Percentiles rank a stretch among this genome's conserved stretches.
Conservation (phyloP, 768 basidiomycete genomes). For the Serendipita sp. region DNA sequence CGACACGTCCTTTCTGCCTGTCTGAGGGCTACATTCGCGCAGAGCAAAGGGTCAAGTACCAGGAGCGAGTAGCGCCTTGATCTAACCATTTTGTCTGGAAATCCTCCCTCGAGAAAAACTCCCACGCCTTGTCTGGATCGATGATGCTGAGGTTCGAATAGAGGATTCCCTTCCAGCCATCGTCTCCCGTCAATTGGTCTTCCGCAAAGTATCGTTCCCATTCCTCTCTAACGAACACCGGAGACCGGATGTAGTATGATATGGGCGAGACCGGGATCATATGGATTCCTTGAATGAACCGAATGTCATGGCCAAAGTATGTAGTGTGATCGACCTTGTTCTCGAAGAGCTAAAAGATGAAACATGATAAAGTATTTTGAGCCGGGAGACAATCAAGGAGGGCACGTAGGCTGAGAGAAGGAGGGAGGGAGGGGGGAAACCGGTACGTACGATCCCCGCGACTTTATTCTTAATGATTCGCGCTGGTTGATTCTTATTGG, state of each 20-base stretch:
- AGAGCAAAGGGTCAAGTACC: background rate
- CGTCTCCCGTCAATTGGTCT: background rate
- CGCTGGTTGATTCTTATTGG: conserved; percentile 8
- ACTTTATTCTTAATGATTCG: conserved; percentile 5
- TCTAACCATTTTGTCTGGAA: background rate
- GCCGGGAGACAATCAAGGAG: no score
- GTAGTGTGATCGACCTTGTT: conserved; percentile 10
- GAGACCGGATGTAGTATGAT: background rate
- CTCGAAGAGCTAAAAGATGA: conserved; percentile 5
- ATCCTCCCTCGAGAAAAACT: background rate
- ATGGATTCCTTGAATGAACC: conserved; percentile 10
- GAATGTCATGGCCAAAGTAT: conserved; percentile 7
- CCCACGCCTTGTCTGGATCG: background rate
- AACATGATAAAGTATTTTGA: no score
- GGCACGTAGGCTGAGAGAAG: background rate
- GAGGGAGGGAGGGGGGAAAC: background rate
- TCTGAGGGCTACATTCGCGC: background rate
- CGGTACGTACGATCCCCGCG: background rate
- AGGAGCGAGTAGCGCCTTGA: background rate
- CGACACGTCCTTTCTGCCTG: background rate
- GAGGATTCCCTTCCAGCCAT: conserved; percentile 4
- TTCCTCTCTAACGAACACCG: background rate
- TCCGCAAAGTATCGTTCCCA: conserved; percentile 5
- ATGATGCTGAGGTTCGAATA: background rate
- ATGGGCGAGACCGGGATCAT: conserved; percentile 8